Evolutionary conservation across 768 basidiomycete genomes (phyloP), one percentile per base, ranked within the genome.

Genomic region (Chlorophyllum brunneum): DNA sequence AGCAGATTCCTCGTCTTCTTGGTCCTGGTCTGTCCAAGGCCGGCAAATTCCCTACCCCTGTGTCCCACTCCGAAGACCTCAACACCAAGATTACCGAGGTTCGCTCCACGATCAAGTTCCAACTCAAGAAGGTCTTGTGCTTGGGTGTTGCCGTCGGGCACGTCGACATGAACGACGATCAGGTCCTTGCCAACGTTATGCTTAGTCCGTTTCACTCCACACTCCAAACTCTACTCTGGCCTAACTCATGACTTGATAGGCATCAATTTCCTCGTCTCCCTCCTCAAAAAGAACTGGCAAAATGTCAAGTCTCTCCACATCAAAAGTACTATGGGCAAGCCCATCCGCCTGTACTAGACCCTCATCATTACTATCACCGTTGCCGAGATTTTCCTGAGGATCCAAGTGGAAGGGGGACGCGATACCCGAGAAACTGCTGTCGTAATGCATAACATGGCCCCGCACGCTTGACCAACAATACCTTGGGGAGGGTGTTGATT

Each of bases 201-300:
- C 75, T 99, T 66, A 86, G 91, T 93, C 62, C 47, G 88, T 69
- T 38, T 27, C 24, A 30, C 8, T 30, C 5, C 23, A 24, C 18
- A 15, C 23, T 33, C 3, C 9, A 5, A 22, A 9, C 34, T 16
- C 9, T 10, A 4, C 54, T 11, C 57, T 55, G 56, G 60, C 48
- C 23, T n/a, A 23, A 38, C 33, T 2, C 26, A 0, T n/a, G 10
- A 13, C 18, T 15, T 31, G 38, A 31, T 40, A 92, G 91, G 92
- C 73, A 95, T 98, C 82, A 99, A 99, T 86, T 99, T 99, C 84
- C 82, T 99, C 64, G 93, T 99, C 66, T 98, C 97, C 16, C 76
- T 99, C 56, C 84, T 99, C 69, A 98, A 98, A 85, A 99, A 99
- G 83, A 91, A 95, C 78, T 92, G 94, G 94, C 97, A 98, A 73